Conservation (phyloP, 2,329 filamentous ascomycete species). For the Gaeumannomyces tritici region DNA sequence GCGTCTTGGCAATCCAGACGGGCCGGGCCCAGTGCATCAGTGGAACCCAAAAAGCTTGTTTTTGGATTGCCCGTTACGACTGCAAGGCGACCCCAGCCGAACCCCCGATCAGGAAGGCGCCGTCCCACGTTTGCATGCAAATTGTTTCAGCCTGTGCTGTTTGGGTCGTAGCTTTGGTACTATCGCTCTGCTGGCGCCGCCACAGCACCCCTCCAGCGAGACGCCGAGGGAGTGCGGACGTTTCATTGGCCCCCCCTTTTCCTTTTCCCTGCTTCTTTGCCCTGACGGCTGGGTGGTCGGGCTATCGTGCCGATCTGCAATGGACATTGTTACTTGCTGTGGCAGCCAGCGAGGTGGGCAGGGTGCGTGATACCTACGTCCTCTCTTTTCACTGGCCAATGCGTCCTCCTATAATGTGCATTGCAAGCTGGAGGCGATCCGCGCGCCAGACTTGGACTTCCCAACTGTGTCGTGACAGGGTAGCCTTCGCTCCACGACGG, state of each 20-base stretch:
- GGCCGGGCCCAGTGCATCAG: background rate
- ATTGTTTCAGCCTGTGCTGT: background rate
- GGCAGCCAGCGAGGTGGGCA: too few species aligned
- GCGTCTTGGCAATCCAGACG: background rate
- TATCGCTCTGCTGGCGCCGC: too few species aligned
- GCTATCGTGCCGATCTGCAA: background rate
- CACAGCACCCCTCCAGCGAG: background rate
- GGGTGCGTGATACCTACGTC: too few species aligned
- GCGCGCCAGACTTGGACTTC: background rate
- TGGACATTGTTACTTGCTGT: too few species aligned
- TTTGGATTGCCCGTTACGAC: background rate
- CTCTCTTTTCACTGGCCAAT: too few species aligned
- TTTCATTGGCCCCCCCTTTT: background rate
- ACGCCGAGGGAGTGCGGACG: background rate
- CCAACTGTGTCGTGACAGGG: background rate
- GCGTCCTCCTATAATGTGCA: too few species aligned
- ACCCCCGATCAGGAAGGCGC: background rate
- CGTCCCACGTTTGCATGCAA: background rate
- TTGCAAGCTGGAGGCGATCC: background rate
- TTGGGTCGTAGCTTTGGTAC: background rate
- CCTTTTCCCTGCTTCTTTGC: background rate
- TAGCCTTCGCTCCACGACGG: too few species aligned
- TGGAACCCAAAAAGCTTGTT: background rate
- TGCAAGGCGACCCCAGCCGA: too few species aligned
- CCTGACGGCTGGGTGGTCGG: background rate